Evolutionary conservation across 176 grass and related monocot species (phyloP), one percentile per base, ranked within the genome.

Genomic region (Panicum miliaceum): DNA sequence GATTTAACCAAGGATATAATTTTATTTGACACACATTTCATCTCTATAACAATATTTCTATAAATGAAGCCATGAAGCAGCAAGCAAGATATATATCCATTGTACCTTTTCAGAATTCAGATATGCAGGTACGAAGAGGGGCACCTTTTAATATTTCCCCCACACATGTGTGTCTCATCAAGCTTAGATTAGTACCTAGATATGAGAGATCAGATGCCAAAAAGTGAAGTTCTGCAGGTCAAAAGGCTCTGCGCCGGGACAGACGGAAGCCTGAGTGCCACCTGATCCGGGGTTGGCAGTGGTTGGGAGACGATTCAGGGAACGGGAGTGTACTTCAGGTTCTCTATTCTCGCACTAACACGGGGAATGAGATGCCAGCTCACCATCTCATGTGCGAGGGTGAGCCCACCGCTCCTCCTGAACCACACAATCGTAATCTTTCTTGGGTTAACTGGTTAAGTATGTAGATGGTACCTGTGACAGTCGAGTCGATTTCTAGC

Each of bases 321-420:
- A 7, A 23, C 8, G 14, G 22, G 0, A 51, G 36, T 68, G 62
- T 77, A 45, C 73, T 60, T 69, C 73, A 77, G 36, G 73, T 58
- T 77, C 73, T 36, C 23, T 35, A 3, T 37, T 81, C n/a, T 72
- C 52, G 64, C 83, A 70, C 19, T 71, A 78, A 20, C 52, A 78
- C 37, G 75, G 27, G 63, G 83, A 71, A 78, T 85, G 27, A 78
- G 83, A 78, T 78, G 64, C 75, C 40, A 85, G 78, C 63, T 78
- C 64, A 61, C 20, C 52, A 37, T 85, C 51, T 78, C 64, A 61
- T 85, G 75, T 78, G 83, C 42, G 64, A 35, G 60, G 60, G 12
- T 59, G 74, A 38, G 19, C 1, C 64, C 19, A 22, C 32, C 16
- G 19, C 23, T 25, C 41, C 52, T 78, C 40, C 52, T 50, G 23